Evolutionary conservation across 2,329 filamentous ascomycete species (phyloP), one percentile per base, ranked within the genome.

Genomic region (Botrytis deweyae): DNA sequence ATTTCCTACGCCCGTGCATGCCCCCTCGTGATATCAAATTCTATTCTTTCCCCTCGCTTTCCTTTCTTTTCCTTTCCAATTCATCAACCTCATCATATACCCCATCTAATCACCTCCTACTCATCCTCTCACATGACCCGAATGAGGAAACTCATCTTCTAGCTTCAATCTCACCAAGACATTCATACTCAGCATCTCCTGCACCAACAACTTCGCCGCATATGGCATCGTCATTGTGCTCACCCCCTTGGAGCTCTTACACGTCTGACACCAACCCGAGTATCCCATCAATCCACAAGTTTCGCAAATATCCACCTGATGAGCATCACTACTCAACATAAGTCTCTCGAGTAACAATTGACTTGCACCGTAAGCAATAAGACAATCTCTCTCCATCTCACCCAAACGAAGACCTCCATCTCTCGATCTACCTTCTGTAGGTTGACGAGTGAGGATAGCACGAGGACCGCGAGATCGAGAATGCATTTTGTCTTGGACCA

Each of bases 401-500:
- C 97, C 96, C 64, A 99, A 86, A 82, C 96, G 91, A 62, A 99
- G 86, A 82, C 96, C 96, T 83, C 96, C 96, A 77, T 97, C 93
- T 73, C 95, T 87, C 14, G 95, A 97, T 79, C 96, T 90, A 86
- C 96, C 96, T 85, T 99, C 96, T 0, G 95, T 99, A 0, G 96
- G 96, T 82, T 99, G 96, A 16, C 96, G 91, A 0, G 96, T 99
- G 40, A 99, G 87, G 77, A 97, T 96, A 40, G 95, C 95, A 20
- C 93, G 89, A 0, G 96, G 97, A 0, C 97, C 97, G 22, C 94
- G 91, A 3, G 95, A 91, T 75, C 96, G 93, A 46, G 93, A 95
- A 84, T 99, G 96, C 96, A 99, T 98, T 85, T 99, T 99, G 82
- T 99, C 96, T 83, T 98, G 95, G 6, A 99, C 96, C 96, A 99